phyloP scores from a whole-genome alignment of 257 asterid genomes.

The Solanum tacnaense region DNA sequence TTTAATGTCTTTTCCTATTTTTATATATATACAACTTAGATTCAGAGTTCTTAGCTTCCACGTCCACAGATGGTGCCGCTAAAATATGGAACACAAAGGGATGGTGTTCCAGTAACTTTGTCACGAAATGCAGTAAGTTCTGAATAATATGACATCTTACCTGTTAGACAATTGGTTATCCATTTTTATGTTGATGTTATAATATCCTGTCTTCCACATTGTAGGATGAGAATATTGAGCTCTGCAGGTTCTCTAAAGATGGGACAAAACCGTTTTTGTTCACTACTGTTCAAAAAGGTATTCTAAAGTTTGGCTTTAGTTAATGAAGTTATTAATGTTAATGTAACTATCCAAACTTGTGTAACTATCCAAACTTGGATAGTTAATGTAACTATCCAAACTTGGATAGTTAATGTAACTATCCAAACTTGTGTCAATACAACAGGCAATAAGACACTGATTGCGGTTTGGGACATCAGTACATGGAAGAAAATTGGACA shows the following conservation, averaged over 20 bases:
- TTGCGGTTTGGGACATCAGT: constrained; percentile 78
- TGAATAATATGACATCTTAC: too few species aligned
- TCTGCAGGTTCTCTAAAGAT: constrained; percentile 88
- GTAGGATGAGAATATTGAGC: constrained; percentile 86
- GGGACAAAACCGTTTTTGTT: constrained; percentile 95
- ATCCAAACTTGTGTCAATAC: neutral
- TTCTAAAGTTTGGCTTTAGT: neutral
- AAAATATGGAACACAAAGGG: too few species aligned
- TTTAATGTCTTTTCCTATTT: neutral
- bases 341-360: constrained; percentile 7
- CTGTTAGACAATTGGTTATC: too few species aligned
- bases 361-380: constrained; percentile 6
- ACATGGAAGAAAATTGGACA: constrained; percentile 85
- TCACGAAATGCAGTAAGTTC: too few species aligned
- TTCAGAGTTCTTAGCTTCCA: constrained; percentile 83
- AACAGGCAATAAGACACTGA: constrained; percentile 66
- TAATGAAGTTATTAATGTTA: neutral
- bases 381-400: constrained; percentile 9
- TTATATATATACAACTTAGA: constrained; percentile 42
- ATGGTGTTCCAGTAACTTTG: too few species aligned
- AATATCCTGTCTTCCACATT: constrained; percentile 1
- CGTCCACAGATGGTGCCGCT: constrained; percentile 65
- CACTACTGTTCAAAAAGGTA: constrained; percentile 71
- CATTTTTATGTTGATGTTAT: too few species aligned
- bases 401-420: constrained; percentile 13